Conservation (phyloP, 129 eudicot species). For the Lactuca saligna region DNA sequence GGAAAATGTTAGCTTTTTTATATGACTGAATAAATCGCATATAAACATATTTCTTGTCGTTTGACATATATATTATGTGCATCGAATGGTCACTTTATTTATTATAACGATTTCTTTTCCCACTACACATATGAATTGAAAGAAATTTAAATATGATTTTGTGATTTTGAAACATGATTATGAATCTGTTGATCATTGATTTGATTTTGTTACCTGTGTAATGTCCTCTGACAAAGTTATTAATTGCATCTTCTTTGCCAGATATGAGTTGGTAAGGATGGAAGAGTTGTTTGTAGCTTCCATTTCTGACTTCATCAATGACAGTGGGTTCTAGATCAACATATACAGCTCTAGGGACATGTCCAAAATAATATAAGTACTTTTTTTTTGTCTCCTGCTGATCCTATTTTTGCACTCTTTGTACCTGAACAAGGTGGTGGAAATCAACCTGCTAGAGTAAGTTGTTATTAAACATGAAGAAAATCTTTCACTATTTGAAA, state of each 20-base stretch:
- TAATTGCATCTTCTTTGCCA: conserved; percentile 80
- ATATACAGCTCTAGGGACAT: conserved; percentile 66
- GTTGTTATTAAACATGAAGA: background rate
- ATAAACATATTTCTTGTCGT: too few relatives aligned
- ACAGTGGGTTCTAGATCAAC: conserved; percentile 70
- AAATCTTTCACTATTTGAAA: too few relatives aligned
- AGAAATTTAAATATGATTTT: background rate
- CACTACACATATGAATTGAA: conserved; percentile 44
- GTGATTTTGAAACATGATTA: too few relatives aligned
- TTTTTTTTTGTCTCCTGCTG: conserved; percentile 87
- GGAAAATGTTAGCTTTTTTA: too few relatives aligned
- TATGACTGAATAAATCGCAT: too few relatives aligned
- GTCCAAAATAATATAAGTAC: conserved; percentile 72
- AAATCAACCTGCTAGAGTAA: conserved; percentile 90
- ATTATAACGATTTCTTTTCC: conserved; percentile 77
- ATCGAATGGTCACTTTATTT: too few relatives aligned
- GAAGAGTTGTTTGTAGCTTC: conserved; percentile 60
- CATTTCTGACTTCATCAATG: conserved; percentile 66
- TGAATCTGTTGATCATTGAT: too few relatives aligned
- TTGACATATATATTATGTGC: too few relatives aligned
- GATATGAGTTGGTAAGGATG: conserved; percentile 80
- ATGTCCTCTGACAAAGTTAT: conserved; percentile 76
- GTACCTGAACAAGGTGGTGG: conserved; percentile 94
- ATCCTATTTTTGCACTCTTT: conserved; percentile 76
- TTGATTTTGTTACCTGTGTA: conserved; percentile 39